phyloP scores from a whole-genome alignment of 2,329 filamentous ascomycete genomes.

The Stagonosporopsis vannaccii region DNA sequence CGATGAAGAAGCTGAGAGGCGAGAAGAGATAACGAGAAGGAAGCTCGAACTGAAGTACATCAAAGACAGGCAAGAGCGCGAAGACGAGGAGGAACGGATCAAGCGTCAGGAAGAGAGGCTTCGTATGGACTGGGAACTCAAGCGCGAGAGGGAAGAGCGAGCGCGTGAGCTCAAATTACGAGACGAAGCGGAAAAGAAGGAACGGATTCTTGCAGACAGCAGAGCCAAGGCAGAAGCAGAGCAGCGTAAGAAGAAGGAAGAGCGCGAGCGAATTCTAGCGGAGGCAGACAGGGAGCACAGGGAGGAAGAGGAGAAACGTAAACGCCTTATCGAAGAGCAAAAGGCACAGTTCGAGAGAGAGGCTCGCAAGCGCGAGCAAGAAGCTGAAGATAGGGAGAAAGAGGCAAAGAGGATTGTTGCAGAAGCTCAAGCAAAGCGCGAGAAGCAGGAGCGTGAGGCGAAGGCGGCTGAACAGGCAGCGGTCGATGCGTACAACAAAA shows the following conservation, averaged over 20 bases:
- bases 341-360: constrained; percentile 40
- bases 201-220: constrained; percentile 48
- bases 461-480: constrained; percentile 43
- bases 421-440: constrained; percentile 37
- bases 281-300: constrained; percentile 21
- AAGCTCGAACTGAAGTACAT: constrained; percentile 48
- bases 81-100: constrained; percentile 29
- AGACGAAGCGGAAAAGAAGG: constrained; percentile 50
- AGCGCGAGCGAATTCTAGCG: constrained; percentile 20
- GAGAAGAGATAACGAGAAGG: constrained; percentile 48
- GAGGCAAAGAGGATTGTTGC: constrained; percentile 32
- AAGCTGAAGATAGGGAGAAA: constrained; percentile 10
- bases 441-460: constrained; percentile 34
- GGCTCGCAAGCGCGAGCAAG: constrained; percentile 34
- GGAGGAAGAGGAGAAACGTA: constrained; percentile 32
- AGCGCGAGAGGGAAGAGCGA: constrained; percentile 42
- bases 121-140: constrained; percentile 24
- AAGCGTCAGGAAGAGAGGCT: constrained; percentile 11
- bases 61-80: constrained; percentile 43
- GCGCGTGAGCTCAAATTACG: constrained; percentile 46
- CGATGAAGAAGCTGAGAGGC: constrained; percentile 42
- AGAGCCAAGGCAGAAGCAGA: constrained; percentile 51
- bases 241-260: constrained; percentile 44
- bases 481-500: constrained; percentile 45
- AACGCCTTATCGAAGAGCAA: constrained; percentile 44